Evolutionary conservation across 108 stramenopile genomes (phyloP).

Genomic region (Nannochloropsis gaditana): DNA sequence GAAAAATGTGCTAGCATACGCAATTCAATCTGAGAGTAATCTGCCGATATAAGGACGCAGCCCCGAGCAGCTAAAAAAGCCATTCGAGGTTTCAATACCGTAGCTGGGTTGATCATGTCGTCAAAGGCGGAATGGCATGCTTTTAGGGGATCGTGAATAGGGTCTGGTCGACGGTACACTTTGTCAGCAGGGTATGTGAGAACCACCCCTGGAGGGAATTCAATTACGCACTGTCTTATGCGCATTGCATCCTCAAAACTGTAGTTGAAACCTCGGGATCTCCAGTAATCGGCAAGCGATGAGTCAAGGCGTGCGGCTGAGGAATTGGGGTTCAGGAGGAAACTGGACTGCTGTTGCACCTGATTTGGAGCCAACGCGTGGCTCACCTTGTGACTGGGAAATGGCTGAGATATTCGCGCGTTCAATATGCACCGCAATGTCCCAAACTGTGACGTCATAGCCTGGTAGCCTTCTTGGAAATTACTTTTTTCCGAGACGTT

Average conservation of each 20-base stretch:
- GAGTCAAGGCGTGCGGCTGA: background rate
- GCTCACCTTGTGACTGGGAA: background rate
- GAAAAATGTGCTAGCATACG: conserved; percentile 54
- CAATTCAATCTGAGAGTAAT: conserved; percentile 51
- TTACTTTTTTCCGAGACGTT: background rate
- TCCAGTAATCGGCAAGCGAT: conserved; percentile 8
- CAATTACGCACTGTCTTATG: background rate
- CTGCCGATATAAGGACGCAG: conserved; percentile 51
- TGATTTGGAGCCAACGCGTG: background rate
- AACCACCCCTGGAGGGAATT: conserved; percentile 18
- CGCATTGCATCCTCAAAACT: background rate
- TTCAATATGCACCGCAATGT: background rate
- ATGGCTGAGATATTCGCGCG: background rate
- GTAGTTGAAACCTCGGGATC: conserved; percentile 2
- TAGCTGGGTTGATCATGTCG: conserved; percentile 23
- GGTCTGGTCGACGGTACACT: conserved; percentile 21
- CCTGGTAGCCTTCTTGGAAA: background rate
- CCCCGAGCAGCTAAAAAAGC: conserved; percentile 32
- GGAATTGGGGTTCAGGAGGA: background rate
- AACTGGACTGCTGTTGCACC: background rate
- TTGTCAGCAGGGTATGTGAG: conserved; percentile 47
- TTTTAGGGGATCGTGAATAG: background rate
- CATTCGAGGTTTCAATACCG: conserved; percentile 31
- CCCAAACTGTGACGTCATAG: conserved; percentile 8
- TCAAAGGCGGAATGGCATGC: conserved; percentile 22